Evolutionary conservation across 2,329 filamentous ascomycete genomes (phyloP), one percentile per base, ranked within the genome.

Genomic region (Verticillium nonalfalfae): DNA sequence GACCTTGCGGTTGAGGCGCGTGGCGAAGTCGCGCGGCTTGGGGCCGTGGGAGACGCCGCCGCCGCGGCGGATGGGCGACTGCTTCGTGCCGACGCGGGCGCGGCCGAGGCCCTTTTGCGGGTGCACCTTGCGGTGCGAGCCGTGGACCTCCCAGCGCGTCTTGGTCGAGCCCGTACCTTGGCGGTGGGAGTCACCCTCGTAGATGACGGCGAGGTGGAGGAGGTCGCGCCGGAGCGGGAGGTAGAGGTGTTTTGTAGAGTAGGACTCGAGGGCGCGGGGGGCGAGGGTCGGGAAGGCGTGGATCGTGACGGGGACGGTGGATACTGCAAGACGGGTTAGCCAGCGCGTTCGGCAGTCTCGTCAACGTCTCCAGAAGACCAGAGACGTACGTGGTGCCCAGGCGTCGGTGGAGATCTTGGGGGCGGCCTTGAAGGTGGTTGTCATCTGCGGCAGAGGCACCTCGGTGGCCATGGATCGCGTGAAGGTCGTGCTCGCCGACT

Each of bases 41-140:
- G 95, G 95, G n/a, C 95, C 95, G 71, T 93, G 91, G 0, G 87
- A 81, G 68, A 96, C 94, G 76, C 93, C 94, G 75, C 95, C 95
- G 66, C 95, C 95, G 64, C 83, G 83, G 52, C 92, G 78, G 74
- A 96, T 85, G 2, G 95, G 95, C 56, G 87, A 92, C 76, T 96
- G 92, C 72, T 84, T 89, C 71, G 87, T 85, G 65, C 95, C 94
- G 3, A 90, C 79, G 74, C 95, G 92, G 58, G 95, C 93, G 40
- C 74, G 76, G 61, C 95, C 95, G 2, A 83, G 85, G 61, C 95
- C 95, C 78, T 99, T 99, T 73, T 99, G 95, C 15, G 87, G 88
- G 21, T 87, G 81, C 40, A 97, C 77, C 79, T 99, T 99, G 69
- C 83, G 82, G 73, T 88, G 85, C 61, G 91, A 95, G 64, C 94